phyloP scores from a whole-genome alignment of 225 moss, liverwort and hornwort genomes.

The Pseudisothecium myosuroides region DNA sequence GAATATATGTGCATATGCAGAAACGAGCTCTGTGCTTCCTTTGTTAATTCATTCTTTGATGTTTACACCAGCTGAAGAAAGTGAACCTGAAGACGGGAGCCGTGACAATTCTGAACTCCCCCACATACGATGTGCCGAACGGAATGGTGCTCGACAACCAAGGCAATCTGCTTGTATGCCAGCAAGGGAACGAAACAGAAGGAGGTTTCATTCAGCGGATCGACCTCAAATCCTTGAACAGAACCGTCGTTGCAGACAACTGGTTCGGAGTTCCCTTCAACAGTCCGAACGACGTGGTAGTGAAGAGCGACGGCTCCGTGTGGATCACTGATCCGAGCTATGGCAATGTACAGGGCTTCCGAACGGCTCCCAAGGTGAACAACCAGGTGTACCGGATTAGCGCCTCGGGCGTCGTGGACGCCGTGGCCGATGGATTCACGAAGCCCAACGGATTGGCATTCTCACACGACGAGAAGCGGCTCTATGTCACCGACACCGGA shows the following conservation, averaged over 20 bases:
- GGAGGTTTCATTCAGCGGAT: constrained; percentile 35
- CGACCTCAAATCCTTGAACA: constrained; percentile 6
- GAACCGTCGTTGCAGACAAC: constrained; percentile 41
- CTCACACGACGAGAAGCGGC: constrained; percentile 40
- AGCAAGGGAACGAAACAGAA: constrained; percentile 21
- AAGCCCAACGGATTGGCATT: constrained; percentile 48
- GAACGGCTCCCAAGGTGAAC: constrained; percentile 19
- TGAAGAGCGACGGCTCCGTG: constrained; percentile 39
- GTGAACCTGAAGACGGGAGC: constrained; percentile 16
- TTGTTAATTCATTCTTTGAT: background rate
- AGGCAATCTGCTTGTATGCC: constrained; percentile 39
- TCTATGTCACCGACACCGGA: constrained; percentile 54
- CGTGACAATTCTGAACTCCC: background rate
- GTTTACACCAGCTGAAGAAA: constrained; percentile 24
- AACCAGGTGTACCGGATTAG: constrained; percentile 44
- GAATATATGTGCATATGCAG: background rate
- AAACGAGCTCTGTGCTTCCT: background rate
- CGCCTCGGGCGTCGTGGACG: constrained; percentile 21
- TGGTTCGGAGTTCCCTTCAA: constrained; percentile 61
- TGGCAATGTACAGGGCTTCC: constrained; percentile 42
- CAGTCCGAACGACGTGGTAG: constrained; percentile 54
- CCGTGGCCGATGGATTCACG: constrained; percentile 26
- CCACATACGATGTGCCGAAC: constrained; percentile 19
- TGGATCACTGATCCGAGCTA: constrained; percentile 69
- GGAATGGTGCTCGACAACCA: constrained; percentile 43